Conservation (phyloP, 2,329 filamentous ascomycete genomes). For the Sclerotinia borealis region DNA sequence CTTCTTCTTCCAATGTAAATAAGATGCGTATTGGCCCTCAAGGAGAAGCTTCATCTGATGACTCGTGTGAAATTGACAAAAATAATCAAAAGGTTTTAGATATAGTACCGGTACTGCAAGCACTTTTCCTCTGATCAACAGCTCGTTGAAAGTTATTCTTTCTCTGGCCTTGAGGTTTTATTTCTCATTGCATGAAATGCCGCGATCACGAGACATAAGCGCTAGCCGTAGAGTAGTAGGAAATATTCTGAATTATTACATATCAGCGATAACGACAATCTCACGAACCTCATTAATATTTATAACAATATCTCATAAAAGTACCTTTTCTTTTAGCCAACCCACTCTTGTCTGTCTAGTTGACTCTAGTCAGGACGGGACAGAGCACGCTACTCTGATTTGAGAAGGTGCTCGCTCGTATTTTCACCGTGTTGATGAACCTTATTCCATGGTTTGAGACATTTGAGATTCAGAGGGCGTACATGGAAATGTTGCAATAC, state of each 20-base stretch:
- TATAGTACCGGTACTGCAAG: background rate
- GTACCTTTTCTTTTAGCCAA: background rate
- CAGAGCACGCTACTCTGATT: background rate
- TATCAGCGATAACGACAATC: background rate
- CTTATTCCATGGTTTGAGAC: background rate
- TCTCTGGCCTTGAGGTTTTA: too few relatives aligned
- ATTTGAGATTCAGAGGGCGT: background rate
- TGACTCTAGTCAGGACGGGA: background rate
- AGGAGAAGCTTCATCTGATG: background rate
- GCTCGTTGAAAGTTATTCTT: background rate
- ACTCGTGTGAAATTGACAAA: background rate
- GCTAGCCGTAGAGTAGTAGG: background rate
- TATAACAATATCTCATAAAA: too few relatives aligned
- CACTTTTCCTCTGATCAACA: background rate
- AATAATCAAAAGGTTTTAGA: background rate
- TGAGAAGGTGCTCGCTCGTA: conserved; percentile 6
- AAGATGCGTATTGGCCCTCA: background rate
- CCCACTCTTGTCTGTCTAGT: background rate
- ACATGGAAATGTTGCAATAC: background rate
- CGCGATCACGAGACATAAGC: background rate
- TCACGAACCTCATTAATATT: background rate
- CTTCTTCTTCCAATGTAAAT: background rate
- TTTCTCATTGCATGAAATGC: too few relatives aligned
- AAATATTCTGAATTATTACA: background rate
- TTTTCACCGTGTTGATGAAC: background rate